These are phyloP conservation scores for Coemansia asiatica DNA, from an alignment of 192 early-diverging fungal genomes.

Conservation along the genomic window DNA sequence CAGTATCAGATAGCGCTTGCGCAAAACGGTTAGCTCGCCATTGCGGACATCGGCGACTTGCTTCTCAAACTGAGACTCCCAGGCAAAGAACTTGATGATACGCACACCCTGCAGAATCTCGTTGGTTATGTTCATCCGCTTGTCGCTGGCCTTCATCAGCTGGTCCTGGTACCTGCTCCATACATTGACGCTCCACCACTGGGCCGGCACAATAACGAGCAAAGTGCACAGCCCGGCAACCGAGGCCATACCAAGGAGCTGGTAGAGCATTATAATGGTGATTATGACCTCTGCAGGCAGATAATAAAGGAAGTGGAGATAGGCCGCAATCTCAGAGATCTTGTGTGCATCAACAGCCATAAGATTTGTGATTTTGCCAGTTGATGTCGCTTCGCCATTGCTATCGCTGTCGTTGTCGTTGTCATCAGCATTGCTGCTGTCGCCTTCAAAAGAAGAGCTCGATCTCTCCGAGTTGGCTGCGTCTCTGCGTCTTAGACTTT, in stretches of 20 bases:
- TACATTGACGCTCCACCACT: constrained; percentile 55
- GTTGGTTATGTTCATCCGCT: constrained; percentile 74
- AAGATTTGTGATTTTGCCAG: constrained; percentile 69
- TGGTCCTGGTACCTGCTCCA: constrained; percentile 60
- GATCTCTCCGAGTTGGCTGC: constrained; percentile 27
- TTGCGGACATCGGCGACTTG: constrained; percentile 64
- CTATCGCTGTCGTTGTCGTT: constrained; percentile 28
- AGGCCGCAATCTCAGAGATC: constrained; percentile 58
- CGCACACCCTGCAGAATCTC: constrained; percentile 87
- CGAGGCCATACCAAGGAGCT: constrained; percentile 76
- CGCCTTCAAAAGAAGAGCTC: not conserved
- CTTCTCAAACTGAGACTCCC: constrained; percentile 73
- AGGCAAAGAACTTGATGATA: constrained; percentile 89
- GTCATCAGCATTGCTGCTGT: not conserved
- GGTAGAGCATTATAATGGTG: constrained; percentile 65
- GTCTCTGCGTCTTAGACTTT: constrained; percentile 62
- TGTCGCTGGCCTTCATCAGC: constrained; percentile 66
- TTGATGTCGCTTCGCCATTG: constrained; percentile 42
- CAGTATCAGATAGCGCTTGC: constrained; percentile 32
- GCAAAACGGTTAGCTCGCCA: constrained; percentile 60
- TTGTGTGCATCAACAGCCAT: constrained; percentile 72
- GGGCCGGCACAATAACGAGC: constrained; percentile 60
- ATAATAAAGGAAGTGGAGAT: constrained; percentile 62
- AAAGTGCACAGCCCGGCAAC: constrained; percentile 72
- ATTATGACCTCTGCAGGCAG: constrained; percentile 67